Evolutionary conservation across 306 rosid species (phyloP).

Genomic region (Boehmeria nivea): DNA sequence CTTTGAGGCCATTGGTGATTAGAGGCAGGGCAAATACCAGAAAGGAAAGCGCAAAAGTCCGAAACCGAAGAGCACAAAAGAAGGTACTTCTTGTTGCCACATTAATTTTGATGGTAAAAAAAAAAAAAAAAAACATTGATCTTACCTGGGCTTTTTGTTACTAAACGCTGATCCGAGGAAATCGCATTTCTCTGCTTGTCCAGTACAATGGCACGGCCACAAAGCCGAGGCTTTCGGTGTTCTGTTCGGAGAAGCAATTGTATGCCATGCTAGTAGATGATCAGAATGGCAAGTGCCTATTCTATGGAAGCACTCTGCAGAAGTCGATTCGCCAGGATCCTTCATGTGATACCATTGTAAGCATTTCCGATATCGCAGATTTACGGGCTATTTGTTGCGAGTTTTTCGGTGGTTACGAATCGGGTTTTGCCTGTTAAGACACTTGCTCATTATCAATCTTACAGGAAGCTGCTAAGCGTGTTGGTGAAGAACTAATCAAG

Average conservation of each 20-base stretch:
- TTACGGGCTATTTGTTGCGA: background rate
- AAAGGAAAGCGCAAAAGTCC: constrained; percentile 59
- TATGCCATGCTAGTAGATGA: constrained; percentile 93
- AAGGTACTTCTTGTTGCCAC: constrained; percentile 36
- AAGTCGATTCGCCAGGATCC: constrained; percentile 50
- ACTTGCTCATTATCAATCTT: background rate
- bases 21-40: constrained; percentile 56
- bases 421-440: too few species aligned
- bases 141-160: too few species aligned
- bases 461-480: constrained; percentile 77
- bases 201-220: constrained; percentile 73
- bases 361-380: background rate
- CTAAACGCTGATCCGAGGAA: too few species aligned
- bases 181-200: constrained; percentile 1
- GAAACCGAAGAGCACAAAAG: constrained; percentile 59
- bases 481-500: constrained; percentile 70
- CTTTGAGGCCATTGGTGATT: constrained; percentile 37
- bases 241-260: constrained; percentile 77
- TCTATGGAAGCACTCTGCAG: constrained; percentile 76
- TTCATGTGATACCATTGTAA: constrained; percentile 50
- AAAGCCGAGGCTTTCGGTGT: constrained; percentile 86
- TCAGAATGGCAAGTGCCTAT: constrained; percentile 72
- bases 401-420: too few species aligned
- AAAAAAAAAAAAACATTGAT: background rate
- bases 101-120: too few species aligned